Base-by-base conservation (phyloP, 75 land plant species). In the Cupressus sempervirens region DNA sequence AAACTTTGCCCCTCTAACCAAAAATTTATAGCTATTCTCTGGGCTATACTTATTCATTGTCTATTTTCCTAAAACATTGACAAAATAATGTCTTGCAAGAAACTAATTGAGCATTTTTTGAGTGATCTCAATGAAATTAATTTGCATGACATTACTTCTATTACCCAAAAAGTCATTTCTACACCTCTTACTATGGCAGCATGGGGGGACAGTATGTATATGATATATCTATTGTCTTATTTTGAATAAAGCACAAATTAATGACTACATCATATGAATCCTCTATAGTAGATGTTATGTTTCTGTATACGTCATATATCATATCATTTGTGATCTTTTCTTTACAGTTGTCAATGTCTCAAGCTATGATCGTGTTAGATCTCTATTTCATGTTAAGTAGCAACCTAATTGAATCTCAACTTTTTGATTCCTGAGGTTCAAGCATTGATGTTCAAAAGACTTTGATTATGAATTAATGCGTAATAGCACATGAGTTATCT, bases 161-260 rank as follows among this genome's bases (percentile, higher is more conserved):
- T 94, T 52, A 88, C 96, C 32, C 80, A 86, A 76, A 95, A 94
- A 88, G 89, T 97, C 40, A 85, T 97, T 65, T 89, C 92, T 12
- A 92, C 99, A 7, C 99, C 98, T 20, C 90, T 95, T 38, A 95
- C 99, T 65, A 92, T 97, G 99, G 96, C 96, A 30, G 92, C 95
- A n/a, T 93, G 91, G 87, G 99, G 99, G 70, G 94, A 95, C 86
- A 95, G 97, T 95, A 92, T 48, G 48, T 83, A 36, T n/a, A n/a
- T n/a, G n/a, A n/a, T n/a, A n/a, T 52, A 30, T n/a, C 20, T 48
- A 4, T 36, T 45, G 43, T 85, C 29, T 23, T 18, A 81, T 35
- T 79, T 6, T 7, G 41, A 16, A 84, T 29, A 16, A 70, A 43
- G 82, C 34, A 48, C 23, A 12, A 70, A 45, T 43, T 41, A 16